phyloP scores from a whole-genome alignment of 129 eudicot genomes.

The Lactuca sativa region DNA sequence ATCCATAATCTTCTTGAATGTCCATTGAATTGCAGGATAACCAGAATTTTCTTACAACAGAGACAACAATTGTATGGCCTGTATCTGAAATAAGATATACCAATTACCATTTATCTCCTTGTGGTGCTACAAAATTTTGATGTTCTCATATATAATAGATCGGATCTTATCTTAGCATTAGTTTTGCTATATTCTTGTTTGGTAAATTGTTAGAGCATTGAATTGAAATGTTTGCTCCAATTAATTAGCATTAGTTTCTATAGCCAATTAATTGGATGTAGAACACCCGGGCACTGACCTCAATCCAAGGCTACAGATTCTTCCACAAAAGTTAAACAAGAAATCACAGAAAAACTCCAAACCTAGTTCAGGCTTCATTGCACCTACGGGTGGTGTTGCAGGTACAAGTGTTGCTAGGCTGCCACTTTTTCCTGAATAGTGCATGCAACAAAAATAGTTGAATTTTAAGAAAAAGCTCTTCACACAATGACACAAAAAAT shows the following conservation, averaged over 20 bases:
- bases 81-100: constrained; percentile 41
- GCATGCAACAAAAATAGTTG: background rate
- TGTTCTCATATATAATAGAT: background rate
- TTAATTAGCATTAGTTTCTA: too few relatives aligned
- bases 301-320: constrained; percentile 86
- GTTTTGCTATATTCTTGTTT: background rate
- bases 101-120: constrained; percentile 7
- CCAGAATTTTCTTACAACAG: constrained; percentile 57
- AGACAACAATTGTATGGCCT: constrained; percentile 97
- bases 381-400: constrained; percentile 34
- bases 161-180: background rate
- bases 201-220: too few relatives aligned
- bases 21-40: too few relatives aligned
- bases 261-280: constrained; percentile 53
- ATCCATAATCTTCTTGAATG: too few relatives aligned
- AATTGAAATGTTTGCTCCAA: too few relatives aligned
- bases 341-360: constrained; percentile 39
- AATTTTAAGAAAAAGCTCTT: background rate
- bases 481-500: background rate
- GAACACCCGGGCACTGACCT: constrained; percentile 87
- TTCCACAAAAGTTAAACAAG: constrained; percentile 68
- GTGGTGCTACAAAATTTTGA: background rate
- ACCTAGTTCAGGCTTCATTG: constrained; percentile 24
- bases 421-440: constrained; percentile 74
- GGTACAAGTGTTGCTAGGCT: constrained; percentile 61